Base-by-base conservation (phyloP, 2,329 filamentous ascomycete species). In the Phaeomoniella chlamydospora region DNA sequence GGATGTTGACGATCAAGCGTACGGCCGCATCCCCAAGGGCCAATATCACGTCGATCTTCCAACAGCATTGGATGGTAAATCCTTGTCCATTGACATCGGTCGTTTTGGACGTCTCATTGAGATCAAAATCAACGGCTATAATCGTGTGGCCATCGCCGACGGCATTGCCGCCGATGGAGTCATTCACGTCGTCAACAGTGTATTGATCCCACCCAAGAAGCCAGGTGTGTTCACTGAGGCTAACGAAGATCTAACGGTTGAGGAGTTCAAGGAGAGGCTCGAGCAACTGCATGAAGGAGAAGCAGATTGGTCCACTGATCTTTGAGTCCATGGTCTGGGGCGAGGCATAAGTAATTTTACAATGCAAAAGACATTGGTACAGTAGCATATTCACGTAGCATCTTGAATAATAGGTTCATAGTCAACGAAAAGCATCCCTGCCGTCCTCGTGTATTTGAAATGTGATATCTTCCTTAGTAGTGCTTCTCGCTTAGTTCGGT, bases 131-230 rank as follows among this genome's bases (percentile, higher is more conserved):
- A 94, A 94, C 49, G 82, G 77, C 11, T 78, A 77, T 45, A 64
- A 68, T 2, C 63, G 63, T 4, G 80, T 92, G 1, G 62, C 64
- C 0, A 61, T 83, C 4, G 64, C 76, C 42, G 85, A 94, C 51
- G 77, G 67, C 0, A 56, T 90, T 37, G 80, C 78, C 0, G 72
- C 68, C 49, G 82, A 94, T 51, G 87, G 87, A 18, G 85, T 88
- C 11, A 71, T 93, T 26, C 87, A 94, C 38, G 75, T 88, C 12
- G 65, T 90, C 0, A 67, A 70, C 33, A 68, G 68, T 39, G 74
- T 94, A 0, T 59, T 92, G 39, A 74, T 94, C 43, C 87, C 87
- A 30, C 83, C 85, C 2, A 75, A 72, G 57, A 67, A 66, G 41
- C 50, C 63, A 11, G 57, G 57, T 41, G 51, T 50, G 11, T 53